Conservation (phyloP, 305 asterid species). For the Caryopteris hybrid region DNA sequence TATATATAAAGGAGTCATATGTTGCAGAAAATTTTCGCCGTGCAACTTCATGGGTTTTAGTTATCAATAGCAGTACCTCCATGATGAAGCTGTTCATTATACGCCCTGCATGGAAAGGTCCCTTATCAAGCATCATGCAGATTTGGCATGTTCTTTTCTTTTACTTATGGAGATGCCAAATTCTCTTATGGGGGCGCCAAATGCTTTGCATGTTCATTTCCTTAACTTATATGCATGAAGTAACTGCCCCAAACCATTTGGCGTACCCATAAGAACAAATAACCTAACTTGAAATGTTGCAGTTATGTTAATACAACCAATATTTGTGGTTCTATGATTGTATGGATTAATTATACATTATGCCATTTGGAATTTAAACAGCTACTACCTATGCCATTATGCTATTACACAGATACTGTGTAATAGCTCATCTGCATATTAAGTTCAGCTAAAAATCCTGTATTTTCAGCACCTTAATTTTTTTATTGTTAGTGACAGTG, state of each 20-base stretch:
- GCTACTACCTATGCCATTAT: background rate
- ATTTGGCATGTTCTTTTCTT: background rate
- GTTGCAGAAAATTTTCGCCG: background rate
- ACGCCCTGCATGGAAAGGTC: background rate
- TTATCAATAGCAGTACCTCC: background rate
- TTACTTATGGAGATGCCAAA: no score
- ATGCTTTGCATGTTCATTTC: no score
- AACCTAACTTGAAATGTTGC: background rate
- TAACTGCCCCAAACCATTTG: no score
- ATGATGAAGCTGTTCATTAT: background rate
- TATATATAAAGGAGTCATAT: background rate
- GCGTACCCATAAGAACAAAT: no score
- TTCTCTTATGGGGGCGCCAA: no score
- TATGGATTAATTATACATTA: background rate
- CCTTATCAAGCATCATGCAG: background rate
- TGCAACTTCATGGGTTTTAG: background rate
- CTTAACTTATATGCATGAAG: background rate
- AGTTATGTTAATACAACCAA: background rate
- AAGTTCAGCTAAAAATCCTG: background rate
- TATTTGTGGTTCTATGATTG: background rate
- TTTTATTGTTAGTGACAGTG: background rate
- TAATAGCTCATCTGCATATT: background rate
- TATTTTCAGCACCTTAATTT: background rate
- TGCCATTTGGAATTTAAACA: background rate
- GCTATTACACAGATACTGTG: background rate